Conservation (phyloP, 1,139 yeast species). For the Yamadazyma taylorii region DNA sequence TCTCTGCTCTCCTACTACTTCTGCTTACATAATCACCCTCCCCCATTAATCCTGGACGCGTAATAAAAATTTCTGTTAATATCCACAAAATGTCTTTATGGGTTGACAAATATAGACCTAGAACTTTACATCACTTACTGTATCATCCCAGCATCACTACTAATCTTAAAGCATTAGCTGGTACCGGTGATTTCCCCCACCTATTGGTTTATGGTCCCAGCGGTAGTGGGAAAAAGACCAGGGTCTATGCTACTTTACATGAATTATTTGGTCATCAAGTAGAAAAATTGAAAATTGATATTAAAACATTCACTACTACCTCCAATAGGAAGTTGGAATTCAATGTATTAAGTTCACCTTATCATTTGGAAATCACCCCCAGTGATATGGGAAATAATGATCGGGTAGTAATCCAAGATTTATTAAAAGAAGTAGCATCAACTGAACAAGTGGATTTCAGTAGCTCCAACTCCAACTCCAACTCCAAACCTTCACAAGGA, state of each 20-base stretch:
- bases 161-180: slow-evolving; percentile 62
- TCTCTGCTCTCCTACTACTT: not conserved
- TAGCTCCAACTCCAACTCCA: too few species aligned
- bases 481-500: slow-evolving; percentile 19
- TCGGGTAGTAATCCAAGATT: slow-evolving; percentile 89
- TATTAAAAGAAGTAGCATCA: slow-evolving; percentile 91
- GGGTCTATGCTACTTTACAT: slow-evolving; percentile 77
- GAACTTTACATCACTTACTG: slow-evolving; percentile 57
- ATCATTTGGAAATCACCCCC: slow-evolving; percentile 94
- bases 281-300: slow-evolving; percentile 83
- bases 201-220: slow-evolving; percentile 89
- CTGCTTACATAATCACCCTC: too few species aligned
- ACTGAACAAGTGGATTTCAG: slow-evolving; percentile 87
- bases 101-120: slow-evolving; percentile 95
- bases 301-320: slow-evolving; percentile 76
- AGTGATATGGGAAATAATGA: slow-evolving; percentile 96
- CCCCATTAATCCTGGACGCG: too few species aligned
- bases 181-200: slow-evolving; percentile 91
- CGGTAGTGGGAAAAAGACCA: slow-evolving; percentile 96
- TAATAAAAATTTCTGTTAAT: too few species aligned
- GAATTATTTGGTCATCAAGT: slow-evolving; percentile 83
- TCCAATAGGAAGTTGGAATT: slow-evolving; percentile 78
- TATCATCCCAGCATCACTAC: slow-evolving; percentile 67
- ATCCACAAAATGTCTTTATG: slow-evolving; percentile 97
- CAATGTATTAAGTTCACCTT: slow-evolving; percentile 85